Percentiles rank a stretch among this genome's conserved stretches.
Evolutionary conservation across 306 rosid species (phyloP).

Genomic region (Luffa aegyptiaca): DNA sequence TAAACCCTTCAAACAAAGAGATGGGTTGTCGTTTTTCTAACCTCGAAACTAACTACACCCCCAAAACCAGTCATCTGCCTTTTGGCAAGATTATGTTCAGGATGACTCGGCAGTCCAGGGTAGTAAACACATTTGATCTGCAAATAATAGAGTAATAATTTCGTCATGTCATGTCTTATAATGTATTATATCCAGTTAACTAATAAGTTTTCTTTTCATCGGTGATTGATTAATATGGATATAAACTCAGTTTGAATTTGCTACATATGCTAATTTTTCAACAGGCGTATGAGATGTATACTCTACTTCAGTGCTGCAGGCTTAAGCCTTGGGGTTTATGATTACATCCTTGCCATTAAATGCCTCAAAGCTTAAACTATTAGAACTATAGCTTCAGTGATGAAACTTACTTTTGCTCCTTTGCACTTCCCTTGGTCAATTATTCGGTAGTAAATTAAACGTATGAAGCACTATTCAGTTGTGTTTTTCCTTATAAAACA

Average conservation of each 20-base stretch:
- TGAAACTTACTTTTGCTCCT: background rate
- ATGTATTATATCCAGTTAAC: background rate
- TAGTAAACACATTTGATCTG: constrained; percentile 86
- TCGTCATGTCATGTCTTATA: background rate
- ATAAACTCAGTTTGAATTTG: background rate
- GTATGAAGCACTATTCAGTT: background rate
- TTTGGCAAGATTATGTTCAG: constrained; percentile 86
- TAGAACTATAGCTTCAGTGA: background rate
- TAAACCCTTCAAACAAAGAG: background rate
- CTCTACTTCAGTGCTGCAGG: background rate
- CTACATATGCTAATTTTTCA: background rate
- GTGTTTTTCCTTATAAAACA: background rate
- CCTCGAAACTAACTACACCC: constrained; percentile 97
- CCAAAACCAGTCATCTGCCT: constrained; percentile 97
- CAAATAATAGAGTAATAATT: background rate
- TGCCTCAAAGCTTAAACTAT: background rate
- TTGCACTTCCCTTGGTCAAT: background rate
- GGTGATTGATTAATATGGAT: background rate
- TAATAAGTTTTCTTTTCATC: background rate
- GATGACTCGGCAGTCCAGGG: constrained; percentile 89
- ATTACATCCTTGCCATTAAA: background rate
- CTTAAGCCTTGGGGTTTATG: background rate
- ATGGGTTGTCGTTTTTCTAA: constrained; percentile 8
- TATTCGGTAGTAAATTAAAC: background rate
- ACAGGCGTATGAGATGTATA: background rate